Percentiles rank a stretch among this genome's conserved stretches.
These are phyloP conservation scores for Abortiporus biennis DNA, from an alignment of 1,284 basidiomycete species.

Conservation along the genomic window DNA sequence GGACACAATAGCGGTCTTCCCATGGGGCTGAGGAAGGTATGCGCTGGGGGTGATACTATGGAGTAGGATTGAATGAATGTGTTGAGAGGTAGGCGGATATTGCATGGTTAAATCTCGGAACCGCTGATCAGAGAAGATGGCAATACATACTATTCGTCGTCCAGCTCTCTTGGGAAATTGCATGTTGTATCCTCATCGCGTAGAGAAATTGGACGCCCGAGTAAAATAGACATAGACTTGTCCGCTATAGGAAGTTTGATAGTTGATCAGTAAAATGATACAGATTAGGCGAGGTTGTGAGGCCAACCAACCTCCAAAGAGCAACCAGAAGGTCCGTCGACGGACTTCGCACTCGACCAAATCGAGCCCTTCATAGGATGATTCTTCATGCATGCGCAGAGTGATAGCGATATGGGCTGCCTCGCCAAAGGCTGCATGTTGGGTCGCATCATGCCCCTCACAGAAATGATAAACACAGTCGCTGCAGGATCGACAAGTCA, in stretches of 20 bases:
- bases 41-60: constrained; percentile 71
- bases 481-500: constrained; percentile 30
- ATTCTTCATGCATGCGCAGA: constrained; percentile 78
- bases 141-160: constrained; percentile 74
- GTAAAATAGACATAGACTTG: constrained; percentile 81
- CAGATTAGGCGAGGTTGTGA: background rate
- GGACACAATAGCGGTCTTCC: constrained; percentile 76
- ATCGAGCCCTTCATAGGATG: constrained; percentile 71
- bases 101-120: constrained; percentile 29
- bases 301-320: constrained; percentile 64
- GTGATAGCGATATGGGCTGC: constrained; percentile 77
- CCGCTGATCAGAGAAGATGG: constrained; percentile 11
- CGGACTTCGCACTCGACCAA: constrained; percentile 82
- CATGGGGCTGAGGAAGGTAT: constrained; percentile 76
- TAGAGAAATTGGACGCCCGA: constrained; percentile 75
- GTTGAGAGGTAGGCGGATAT: constrained; percentile 17
- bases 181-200: constrained; percentile 85
- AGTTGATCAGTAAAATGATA: constrained; percentile 6
- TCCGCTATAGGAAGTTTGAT: constrained; percentile 46
- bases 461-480: constrained; percentile 82
- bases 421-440: constrained; percentile 79
- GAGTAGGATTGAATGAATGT: constrained; percentile 8
- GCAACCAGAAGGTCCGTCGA: constrained; percentile 78
- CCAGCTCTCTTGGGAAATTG: constrained; percentile 78
- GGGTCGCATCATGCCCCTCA: constrained; percentile 82